phyloP scores from a whole-genome alignment of 2,329 filamentous ascomycete genomes.

The Fusarium keratoplasticum region DNA sequence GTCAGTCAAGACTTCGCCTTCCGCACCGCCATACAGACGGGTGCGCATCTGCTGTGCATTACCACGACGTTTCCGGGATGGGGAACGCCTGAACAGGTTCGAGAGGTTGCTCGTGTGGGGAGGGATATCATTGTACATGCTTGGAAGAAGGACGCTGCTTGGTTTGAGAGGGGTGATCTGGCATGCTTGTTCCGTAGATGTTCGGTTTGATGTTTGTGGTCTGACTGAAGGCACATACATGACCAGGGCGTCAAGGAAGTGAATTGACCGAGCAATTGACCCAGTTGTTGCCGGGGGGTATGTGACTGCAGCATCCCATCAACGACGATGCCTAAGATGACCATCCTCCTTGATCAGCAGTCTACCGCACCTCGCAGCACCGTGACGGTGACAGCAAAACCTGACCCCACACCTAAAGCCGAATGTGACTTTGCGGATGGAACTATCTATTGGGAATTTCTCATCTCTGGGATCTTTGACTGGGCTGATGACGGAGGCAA shows the following conservation, averaged over 20 bases:
- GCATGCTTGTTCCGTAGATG: background rate
- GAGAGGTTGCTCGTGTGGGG: background rate
- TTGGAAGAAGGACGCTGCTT: background rate
- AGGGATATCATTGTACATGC: slow-evolving; percentile 5
- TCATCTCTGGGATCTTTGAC: no score
- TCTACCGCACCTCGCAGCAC: no score
- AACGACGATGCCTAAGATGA: no score
- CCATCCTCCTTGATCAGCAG: no score
- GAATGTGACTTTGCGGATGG: no score
- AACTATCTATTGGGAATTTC: no score
- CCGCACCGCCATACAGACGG: background rate
- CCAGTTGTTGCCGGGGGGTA: no score
- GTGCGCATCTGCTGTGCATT: slow-evolving; percentile 1
- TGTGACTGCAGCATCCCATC: no score
- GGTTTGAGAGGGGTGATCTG: background rate
- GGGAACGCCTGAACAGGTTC: background rate
- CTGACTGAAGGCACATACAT: background rate
- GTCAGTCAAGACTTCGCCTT: background rate
- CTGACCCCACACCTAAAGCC: no score
- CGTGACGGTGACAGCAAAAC: no score
- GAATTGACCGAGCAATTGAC: background rate
- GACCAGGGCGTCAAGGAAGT: background rate
- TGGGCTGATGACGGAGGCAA: no score
- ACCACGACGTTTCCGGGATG: background rate
- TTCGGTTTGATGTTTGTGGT: background rate